These are phyloP conservation scores for Torrubiella hemipterigena DNA, from an alignment of 2,329 filamentous ascomycete species.

Conservation along the genomic window DNA sequence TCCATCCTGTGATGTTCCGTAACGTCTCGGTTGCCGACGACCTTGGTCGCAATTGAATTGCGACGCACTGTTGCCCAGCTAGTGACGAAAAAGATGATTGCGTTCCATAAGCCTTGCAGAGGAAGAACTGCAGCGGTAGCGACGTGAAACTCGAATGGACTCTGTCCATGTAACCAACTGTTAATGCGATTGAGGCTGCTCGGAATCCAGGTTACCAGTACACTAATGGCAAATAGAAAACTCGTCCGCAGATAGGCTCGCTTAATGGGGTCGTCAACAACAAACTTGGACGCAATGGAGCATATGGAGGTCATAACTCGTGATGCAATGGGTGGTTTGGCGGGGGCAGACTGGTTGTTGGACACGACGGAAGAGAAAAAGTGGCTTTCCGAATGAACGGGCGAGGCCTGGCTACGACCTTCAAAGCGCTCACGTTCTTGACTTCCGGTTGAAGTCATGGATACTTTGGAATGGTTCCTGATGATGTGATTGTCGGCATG, in stretches of 20 bases:
- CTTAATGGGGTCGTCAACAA: constrained; percentile 42
- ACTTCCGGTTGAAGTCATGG: background rate
- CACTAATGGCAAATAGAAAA: constrained; percentile 48
- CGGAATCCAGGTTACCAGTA: constrained; percentile 50
- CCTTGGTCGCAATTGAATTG: too few species aligned
- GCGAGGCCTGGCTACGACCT: constrained; percentile 7
- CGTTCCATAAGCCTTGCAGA: constrained; percentile 72
- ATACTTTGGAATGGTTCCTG: background rate
- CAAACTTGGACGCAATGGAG: constrained; percentile 16
- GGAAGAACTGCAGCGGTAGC: constrained; percentile 61
- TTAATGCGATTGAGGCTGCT: constrained; percentile 67
- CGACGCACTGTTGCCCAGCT: constrained; percentile 25
- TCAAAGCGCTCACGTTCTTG: constrained; percentile 1
- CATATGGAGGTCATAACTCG: constrained; percentile 15
- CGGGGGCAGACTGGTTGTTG: constrained; percentile 2
- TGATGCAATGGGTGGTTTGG: constrained; percentile 8
- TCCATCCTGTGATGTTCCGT: constrained; percentile 3
- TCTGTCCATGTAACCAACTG: constrained; percentile 40
- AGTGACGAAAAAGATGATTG: constrained; percentile 62
- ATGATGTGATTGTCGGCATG: constrained; percentile 1
- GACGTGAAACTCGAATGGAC: constrained; percentile 55
- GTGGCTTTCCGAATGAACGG: constrained; percentile 12
- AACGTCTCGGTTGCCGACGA: too few species aligned
- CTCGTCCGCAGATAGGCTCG: constrained; percentile 48
- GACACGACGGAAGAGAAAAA: constrained; percentile 22